phyloP scores from a whole-genome alignment of 2,329 filamentous ascomycete species.

The Pestalotiopsis fici region DNA sequence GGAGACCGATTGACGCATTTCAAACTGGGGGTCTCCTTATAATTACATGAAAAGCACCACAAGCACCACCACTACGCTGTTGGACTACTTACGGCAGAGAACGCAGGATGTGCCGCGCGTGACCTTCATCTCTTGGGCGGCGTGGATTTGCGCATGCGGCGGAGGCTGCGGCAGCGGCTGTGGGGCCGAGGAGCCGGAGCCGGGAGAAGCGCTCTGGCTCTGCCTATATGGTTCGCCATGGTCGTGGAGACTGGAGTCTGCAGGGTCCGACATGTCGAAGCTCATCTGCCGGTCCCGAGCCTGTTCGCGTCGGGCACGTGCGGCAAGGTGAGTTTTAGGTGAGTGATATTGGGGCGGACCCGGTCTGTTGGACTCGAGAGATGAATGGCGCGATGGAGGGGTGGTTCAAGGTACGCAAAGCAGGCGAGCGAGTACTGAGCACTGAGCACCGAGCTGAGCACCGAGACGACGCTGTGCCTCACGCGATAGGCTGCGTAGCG shows the following conservation, averaged over 20 bases:
- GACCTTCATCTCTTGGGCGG: constrained; percentile 51
- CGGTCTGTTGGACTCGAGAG: background rate
- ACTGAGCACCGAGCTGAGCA: background rate
- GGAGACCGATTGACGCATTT: background rate
- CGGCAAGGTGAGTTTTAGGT: background rate
- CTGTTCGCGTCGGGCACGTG: constrained; percentile 32
- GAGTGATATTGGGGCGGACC: background rate
- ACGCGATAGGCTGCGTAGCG: background rate
- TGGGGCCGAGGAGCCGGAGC: constrained; percentile 12
- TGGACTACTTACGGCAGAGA: constrained; percentile 50
- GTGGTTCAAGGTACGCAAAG: no score
- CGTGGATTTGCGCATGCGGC: constrained; percentile 25
- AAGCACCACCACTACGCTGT: background rate
- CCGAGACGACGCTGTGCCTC: background rate
- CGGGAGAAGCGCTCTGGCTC: constrained; percentile 12
- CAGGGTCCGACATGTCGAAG: constrained; percentile 18
- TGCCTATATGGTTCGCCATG: constrained; percentile 15
- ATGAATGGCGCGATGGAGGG: background rate
- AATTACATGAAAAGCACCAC: background rate
- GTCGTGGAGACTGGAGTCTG: constrained; percentile 11
- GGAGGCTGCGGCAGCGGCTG: constrained; percentile 32
- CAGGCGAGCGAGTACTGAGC: background rate
- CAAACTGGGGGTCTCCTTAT: background rate
- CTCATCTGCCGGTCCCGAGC: constrained; percentile 36
- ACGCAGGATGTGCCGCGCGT: constrained; percentile 67